Evolutionary conservation across 2,329 filamentous ascomycete genomes (phyloP).

Genomic region (Neocatenulostroma microsporum): DNA sequence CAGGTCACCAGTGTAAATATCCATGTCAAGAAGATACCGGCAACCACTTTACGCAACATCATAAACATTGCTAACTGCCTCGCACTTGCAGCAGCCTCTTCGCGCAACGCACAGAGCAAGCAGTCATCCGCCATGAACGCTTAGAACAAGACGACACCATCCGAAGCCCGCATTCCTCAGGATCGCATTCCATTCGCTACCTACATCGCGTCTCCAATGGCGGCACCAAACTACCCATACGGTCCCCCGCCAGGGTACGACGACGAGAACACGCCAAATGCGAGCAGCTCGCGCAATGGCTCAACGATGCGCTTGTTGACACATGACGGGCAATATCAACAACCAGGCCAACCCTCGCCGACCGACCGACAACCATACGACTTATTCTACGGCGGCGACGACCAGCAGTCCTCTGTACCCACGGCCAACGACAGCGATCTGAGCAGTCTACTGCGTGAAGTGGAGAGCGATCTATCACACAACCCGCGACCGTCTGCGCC

Average conservation of each 20-base stretch:
- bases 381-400: constrained; percentile 18
- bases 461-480: constrained; percentile 24
- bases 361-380: constrained; percentile 33
- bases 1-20: too few species aligned
- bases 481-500: constrained; percentile 15
- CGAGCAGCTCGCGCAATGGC: constrained; percentile 30
- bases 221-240: constrained; percentile 19
- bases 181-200: constrained; percentile 21
- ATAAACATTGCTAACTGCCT: too few species aligned
- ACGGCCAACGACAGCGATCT: constrained; percentile 26
- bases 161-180: neutral
- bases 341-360: constrained; percentile 14
- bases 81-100: too few species aligned
- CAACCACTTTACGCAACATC: too few species aligned
- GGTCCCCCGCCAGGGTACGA: constrained; percentile 38
- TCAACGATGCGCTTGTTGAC: constrained; percentile 46
- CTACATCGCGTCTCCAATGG: constrained; percentile 16
- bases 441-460: constrained; percentile 39
- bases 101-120: too few species aligned
- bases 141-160: neutral
- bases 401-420: constrained; percentile 4
- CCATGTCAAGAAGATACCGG: too few species aligned
- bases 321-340: constrained; percentile 34
- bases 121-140: too few species aligned
- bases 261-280: constrained; percentile 29